phyloP scores from a whole-genome alignment of 306 rosid genomes.

The Inga leiocalycina region DNA sequence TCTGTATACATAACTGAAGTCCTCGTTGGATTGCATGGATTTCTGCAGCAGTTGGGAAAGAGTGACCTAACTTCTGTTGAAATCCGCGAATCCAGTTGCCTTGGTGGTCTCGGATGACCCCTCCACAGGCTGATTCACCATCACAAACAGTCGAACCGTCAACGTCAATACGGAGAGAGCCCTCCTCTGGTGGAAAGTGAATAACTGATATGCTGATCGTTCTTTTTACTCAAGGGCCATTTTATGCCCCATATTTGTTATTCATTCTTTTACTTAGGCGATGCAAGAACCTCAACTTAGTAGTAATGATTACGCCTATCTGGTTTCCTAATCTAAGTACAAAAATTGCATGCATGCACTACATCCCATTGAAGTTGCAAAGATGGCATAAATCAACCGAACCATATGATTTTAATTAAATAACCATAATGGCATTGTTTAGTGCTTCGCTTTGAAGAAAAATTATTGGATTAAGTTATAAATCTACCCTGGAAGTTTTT shows the following conservation, averaged over 20 bases:
- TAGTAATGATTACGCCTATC: background rate
- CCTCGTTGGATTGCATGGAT: too few species aligned
- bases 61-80: too few species aligned
- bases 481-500: too few species aligned
- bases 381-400: background rate
- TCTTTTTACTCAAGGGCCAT: slow-evolving; percentile 17
- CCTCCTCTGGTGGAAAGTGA: slow-evolving; percentile 15
- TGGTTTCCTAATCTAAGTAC: background rate
- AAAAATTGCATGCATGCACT: background rate
- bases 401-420: background rate
- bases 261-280: slow-evolving; percentile 12
- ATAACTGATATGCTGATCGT: slow-evolving; percentile 8
- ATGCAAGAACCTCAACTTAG: background rate
- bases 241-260: slow-evolving; percentile 7
- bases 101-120: too few species aligned
- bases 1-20: too few species aligned
- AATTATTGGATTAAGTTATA: background rate
- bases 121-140: too few species aligned
- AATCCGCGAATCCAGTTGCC: too few species aligned
- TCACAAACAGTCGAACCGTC: too few species aligned
- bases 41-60: too few species aligned
- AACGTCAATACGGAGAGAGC: too few species aligned
- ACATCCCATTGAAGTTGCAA: background rate
- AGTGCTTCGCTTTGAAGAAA: background rate
- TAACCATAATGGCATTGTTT: background rate